A percentile compares a stretch with the other conserved stretches of the same genome.
Conservation (phyloP, 306 rosid genomes). For the Cicer pinnatifidum region DNA sequence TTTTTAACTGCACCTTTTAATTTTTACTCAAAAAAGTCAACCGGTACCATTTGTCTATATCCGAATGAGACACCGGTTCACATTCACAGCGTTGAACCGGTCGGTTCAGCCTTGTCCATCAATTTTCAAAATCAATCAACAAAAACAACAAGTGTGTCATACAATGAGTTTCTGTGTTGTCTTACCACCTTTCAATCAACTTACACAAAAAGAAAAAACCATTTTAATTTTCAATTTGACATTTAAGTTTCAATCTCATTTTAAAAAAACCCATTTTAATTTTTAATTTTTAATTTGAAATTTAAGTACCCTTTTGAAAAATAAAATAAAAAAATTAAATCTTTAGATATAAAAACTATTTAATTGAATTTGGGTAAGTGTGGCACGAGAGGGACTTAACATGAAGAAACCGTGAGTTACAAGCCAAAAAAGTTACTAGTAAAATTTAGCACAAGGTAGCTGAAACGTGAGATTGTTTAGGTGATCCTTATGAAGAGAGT, state of each 20-base stretch:
- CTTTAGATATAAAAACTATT: neutral
- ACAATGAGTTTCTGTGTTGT: slow-evolving; percentile 59
- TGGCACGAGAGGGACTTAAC: slow-evolving; percentile 51
- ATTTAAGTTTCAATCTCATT: neutral
- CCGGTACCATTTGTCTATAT: slow-evolving; percentile 20
- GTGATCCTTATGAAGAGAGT: slow-evolving; percentile 44
- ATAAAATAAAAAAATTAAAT: neutral
- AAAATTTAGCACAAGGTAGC: slow-evolving; percentile 20
- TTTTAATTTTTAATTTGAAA: too few relatives aligned
- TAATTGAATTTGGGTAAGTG: neutral
- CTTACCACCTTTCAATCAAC: slow-evolving; percentile 47
- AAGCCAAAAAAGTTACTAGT: slow-evolving; percentile 44
- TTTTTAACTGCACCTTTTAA: slow-evolving; percentile 37
- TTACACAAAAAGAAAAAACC: neutral
- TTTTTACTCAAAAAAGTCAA: slow-evolving; percentile 48
- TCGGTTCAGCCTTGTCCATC: slow-evolving; percentile 31
- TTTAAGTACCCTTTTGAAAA: neutral
- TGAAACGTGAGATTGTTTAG: slow-evolving; percentile 30
- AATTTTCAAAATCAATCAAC: slow-evolving; percentile 40
- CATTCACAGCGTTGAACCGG: slow-evolving; percentile 36
- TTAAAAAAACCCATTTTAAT: too few relatives aligned
- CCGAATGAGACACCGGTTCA: slow-evolving; percentile 38
- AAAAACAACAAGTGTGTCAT: slow-evolving; percentile 42
- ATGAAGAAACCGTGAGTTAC: slow-evolving; percentile 54
- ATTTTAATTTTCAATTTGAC: neutral